Evolutionary conservation across 208 protist genomes (phyloP).

Genomic region (Kentomonas sorsogonicus): DNA sequence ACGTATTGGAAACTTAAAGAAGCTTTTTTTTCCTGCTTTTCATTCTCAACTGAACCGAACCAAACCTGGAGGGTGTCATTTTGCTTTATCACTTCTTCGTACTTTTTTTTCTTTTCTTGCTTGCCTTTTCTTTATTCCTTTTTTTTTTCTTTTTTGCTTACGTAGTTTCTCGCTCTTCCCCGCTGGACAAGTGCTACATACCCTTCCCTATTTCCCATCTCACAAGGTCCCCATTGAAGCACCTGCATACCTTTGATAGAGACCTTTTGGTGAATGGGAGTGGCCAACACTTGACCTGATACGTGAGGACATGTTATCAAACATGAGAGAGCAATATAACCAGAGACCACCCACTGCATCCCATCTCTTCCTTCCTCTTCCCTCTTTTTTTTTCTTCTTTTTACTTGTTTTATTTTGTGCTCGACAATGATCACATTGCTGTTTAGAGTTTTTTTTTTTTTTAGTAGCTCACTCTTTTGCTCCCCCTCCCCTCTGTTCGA

Average conservation of each 20-base stretch:
- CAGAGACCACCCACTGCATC: too few species aligned
- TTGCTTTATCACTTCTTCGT: conserved; percentile 4
- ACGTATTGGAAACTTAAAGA: background rate
- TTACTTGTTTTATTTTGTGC: conserved; percentile 10
- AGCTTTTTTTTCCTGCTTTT: background rate
- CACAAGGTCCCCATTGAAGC: too few species aligned
- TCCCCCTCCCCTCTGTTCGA: background rate
- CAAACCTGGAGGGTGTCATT: background rate
- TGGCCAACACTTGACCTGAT: background rate
- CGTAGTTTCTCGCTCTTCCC: background rate
- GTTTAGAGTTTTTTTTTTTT: conserved; percentile 18
- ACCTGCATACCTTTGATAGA: too few species aligned
- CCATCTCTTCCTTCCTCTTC: too few species aligned
- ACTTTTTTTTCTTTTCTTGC: conserved; percentile 16
- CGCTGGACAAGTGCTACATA: too few species aligned
- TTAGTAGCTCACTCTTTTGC: conserved; percentile 1
- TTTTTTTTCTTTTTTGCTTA: conserved; percentile 9
- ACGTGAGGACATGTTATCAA: too few species aligned
- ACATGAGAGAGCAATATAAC: too few species aligned
- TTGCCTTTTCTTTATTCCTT: background rate
- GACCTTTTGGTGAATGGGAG: background rate
- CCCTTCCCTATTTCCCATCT: too few species aligned
- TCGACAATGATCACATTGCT: conserved; percentile 9
- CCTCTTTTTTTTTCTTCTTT: too few species aligned
- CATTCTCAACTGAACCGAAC: too few species aligned